Evolutionary conservation across 1,139 yeast genomes (phyloP), one percentile per base, ranked within the genome.

Genomic region (Diutina sp.): DNA sequence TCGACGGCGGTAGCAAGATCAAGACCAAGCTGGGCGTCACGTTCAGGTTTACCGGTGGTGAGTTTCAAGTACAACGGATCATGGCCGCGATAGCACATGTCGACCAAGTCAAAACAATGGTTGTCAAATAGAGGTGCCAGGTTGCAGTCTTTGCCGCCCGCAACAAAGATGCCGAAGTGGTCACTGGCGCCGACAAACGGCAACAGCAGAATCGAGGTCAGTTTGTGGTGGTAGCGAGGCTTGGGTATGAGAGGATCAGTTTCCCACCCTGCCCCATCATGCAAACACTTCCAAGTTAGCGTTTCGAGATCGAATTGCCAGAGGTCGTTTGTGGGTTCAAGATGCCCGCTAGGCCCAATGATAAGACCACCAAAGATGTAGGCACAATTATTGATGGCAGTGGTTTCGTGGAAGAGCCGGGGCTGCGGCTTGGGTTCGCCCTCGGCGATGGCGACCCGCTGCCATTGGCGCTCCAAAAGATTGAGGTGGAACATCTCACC

Each of bases 361-460:
- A 67, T 65, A 41, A 86, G 66, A 0, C 95, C 95, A 21, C 93
- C 93, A 64, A 78, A 82, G 3, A 85, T 62, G 63, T 78, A 85
- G 3, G 85, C 62, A 46, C 77, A 72, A 56, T 79, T 77, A 48
- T 77, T 77, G 54, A 73, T 67, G 46, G 77, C 78, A 32, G 79
- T 68, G 56, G 85, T 68, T 14, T 87, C 79, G 61, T 85, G 90
- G 64, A 74, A 83, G 57, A 85, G 66, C 56, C 93, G 71, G 8
- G 87, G 82, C 7, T 62, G 61, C 0, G 90, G 87, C 55, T 67
- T 68, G 14, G 64, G 63, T 2, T 57, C 59, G 16, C 58, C 58
- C 11, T 51, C 55, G 4, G 59, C 56, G 11, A 66, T 55, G 12
- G 59, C 60, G 1, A 80, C 73, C 58, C 80, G 69, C 18, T 63